phyloP scores from a whole-genome alignment of 768 basidiomycete species.

The Phanerochaete sordida region DNA sequence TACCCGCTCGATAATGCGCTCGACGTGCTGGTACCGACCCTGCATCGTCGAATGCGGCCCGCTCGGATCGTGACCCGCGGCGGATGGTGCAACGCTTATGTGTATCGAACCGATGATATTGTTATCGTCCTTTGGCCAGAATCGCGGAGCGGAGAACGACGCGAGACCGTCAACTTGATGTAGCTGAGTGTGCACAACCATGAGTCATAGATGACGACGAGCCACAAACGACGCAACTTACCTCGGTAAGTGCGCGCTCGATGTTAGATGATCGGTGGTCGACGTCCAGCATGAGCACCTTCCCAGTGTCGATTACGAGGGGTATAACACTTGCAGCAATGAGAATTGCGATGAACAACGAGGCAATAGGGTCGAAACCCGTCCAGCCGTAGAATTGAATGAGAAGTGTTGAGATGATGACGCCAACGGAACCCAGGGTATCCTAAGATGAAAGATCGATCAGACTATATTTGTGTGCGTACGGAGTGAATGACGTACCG shows the following conservation, averaged over 20 bases:
- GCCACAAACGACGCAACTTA: constrained; percentile 26
- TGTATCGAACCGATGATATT: constrained; percentile 89
- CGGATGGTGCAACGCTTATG: constrained; percentile 73
- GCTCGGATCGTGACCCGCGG: constrained; percentile 51
- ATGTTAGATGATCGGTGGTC: constrained; percentile 57
- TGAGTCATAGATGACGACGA: neutral
- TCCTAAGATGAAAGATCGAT: constrained; percentile 46
- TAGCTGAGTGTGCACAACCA: constrained; percentile 46
- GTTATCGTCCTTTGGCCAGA: constrained; percentile 94
- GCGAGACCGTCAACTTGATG: constrained; percentile 72
- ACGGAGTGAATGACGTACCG: constrained; percentile 55
- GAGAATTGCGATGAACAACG: constrained; percentile 90
- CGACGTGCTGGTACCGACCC: constrained; percentile 55
- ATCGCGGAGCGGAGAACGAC: constrained; percentile 77
- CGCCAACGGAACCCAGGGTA: constrained; percentile 94
- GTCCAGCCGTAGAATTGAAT: constrained; percentile 98
- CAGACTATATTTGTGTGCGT: neutral
- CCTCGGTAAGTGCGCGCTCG: constrained; percentile 59
- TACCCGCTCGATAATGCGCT: constrained; percentile 74
- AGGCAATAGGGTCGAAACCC: constrained; percentile 97
- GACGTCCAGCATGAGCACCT: constrained; percentile 82
- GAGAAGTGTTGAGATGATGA: constrained; percentile 93
- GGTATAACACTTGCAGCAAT: constrained; percentile 96
- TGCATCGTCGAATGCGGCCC: constrained; percentile 46
- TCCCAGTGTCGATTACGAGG: constrained; percentile 90